Conservation (phyloP, 768 basidiomycete genomes). For the Auricularia cornea region DNA sequence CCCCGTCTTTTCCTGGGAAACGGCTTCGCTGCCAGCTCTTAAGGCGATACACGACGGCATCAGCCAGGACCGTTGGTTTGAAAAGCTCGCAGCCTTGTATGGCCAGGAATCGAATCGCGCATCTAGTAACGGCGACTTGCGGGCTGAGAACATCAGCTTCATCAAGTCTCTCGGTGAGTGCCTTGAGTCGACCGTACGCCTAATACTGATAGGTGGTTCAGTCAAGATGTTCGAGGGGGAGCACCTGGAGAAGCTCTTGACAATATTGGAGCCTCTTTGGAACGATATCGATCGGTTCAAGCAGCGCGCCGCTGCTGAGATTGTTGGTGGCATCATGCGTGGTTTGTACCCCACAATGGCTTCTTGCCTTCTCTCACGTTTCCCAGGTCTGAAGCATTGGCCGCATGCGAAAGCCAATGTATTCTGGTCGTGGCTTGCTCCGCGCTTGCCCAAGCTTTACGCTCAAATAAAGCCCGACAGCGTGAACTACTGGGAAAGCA, state of each 20-base stretch:
- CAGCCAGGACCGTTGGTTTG: slow-evolving; percentile 47
- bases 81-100: slow-evolving; percentile 56
- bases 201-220: slow-evolving; percentile 30
- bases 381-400: slow-evolving; percentile 80
- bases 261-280: slow-evolving; percentile 52
- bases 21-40: slow-evolving; percentile 39
- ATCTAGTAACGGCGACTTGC: slow-evolving; percentile 46
- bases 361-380: not conserved
- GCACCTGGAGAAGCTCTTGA: slow-evolving; percentile 43
- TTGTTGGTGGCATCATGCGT: slow-evolving; percentile 65
- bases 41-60: slow-evolving; percentile 42
- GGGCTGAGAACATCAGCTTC: slow-evolving; percentile 42
- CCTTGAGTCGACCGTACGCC: slow-evolving; percentile 15
- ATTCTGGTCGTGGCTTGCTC: slow-evolving; percentile 67
- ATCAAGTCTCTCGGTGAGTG: slow-evolving; percentile 41
- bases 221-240: slow-evolving; percentile 58
- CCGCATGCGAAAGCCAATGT: slow-evolving; percentile 37
- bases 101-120: slow-evolving; percentile 62
- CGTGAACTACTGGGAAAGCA: slow-evolving; percentile 60
- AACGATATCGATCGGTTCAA: slow-evolving; percentile 70
- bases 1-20: slow-evolving; percentile 44
- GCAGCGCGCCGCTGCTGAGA: slow-evolving; percentile 71
- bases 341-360: slow-evolving; percentile 34
- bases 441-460: slow-evolving; percentile 55
- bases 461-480: slow-evolving; percentile 82